phyloP scores from a whole-genome alignment of 768 basidiomycete genomes.

The Suillus subluteus region DNA sequence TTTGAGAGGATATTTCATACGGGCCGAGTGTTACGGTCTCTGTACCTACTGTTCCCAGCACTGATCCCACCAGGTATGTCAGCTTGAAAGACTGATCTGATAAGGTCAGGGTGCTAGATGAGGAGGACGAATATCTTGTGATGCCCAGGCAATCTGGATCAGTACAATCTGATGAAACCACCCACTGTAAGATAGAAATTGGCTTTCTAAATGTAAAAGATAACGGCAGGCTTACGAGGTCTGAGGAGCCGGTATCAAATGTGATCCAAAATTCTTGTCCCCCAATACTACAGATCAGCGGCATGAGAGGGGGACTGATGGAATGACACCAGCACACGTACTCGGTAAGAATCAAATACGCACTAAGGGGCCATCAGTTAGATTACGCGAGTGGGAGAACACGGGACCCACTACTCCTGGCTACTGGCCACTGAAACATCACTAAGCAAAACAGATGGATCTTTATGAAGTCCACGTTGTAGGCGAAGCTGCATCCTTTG shows the following conservation, averaged over 20 bases:
- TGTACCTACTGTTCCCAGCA: constrained; percentile 47
- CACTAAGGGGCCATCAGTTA: constrained; percentile 24
- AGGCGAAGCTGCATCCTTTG: constrained; percentile 10
- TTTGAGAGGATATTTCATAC: constrained; percentile 50
- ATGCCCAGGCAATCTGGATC: constrained; percentile 49
- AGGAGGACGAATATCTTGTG: constrained; percentile 40
- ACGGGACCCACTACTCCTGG: constrained; percentile 27
- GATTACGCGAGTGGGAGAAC: constrained; percentile 9
- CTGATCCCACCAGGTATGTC: constrained; percentile 53
- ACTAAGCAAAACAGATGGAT: constrained; percentile 17
- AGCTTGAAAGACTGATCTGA: constrained; percentile 46
- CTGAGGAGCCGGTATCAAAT: constrained; percentile 62
- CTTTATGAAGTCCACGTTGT: constrained; percentile 10
- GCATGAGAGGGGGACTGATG: neutral
- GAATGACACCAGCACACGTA: constrained; percentile 11
- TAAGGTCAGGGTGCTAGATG: constrained; percentile 33
- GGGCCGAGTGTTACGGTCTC: constrained; percentile 51
- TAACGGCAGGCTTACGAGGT: constrained; percentile 43
- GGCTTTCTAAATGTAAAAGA: constrained; percentile 7
- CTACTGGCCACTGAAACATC: constrained; percentile 24
- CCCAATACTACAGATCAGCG: constrained; percentile 38
- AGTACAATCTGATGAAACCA: constrained; percentile 50
- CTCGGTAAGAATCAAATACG: constrained; percentile 37
- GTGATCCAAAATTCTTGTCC: constrained; percentile 48
- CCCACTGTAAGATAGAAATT: constrained; percentile 42